A percentile compares a stretch with the other conserved stretches of the same genome.
phyloP scores from a whole-genome alignment of 352 stramenopile species.

The Phytophthora chlamydospora region DNA sequence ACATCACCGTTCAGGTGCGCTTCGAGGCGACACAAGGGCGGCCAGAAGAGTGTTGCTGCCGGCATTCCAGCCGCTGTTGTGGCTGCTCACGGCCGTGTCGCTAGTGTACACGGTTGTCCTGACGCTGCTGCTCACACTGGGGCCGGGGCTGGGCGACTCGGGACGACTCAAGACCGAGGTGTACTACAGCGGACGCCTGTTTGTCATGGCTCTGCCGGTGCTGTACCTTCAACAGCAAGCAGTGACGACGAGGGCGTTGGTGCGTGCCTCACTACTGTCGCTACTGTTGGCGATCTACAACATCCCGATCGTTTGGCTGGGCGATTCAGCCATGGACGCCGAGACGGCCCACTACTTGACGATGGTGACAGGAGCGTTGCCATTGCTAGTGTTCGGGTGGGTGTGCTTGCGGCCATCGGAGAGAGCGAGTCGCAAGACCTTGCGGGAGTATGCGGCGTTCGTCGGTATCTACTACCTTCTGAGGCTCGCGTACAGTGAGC shows the following conservation, averaged over 20 bases:
- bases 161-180: constrained; percentile 39
- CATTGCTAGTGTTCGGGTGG: constrained; percentile 53
- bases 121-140: constrained; percentile 23
- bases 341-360: constrained; percentile 42
- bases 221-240: constrained; percentile 71
- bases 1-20: constrained; percentile 52
- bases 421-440: constrained; percentile 48
- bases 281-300: constrained; percentile 60
- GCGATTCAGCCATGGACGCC: constrained; percentile 12
- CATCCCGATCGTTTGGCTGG: constrained; percentile 55
- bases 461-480: constrained; percentile 48
- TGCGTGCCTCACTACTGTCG: constrained; percentile 45
- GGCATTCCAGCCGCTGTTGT: constrained; percentile 74
- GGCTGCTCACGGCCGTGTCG: constrained; percentile 44
- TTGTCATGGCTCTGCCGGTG: constrained; percentile 67
- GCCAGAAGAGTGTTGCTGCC: constrained; percentile 72
- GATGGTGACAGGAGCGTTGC: constrained; percentile 38
- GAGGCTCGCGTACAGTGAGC: constrained; percentile 45
- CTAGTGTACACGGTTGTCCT: constrained; percentile 43
- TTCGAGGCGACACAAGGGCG: constrained; percentile 53
- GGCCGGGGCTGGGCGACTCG: constrained; percentile 7
- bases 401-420: constrained; percentile 48
- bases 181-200: constrained; percentile 62
- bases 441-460: constrained; percentile 72
- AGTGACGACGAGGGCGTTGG: constrained; percentile 56